Conservation (phyloP, 2,329 filamentous ascomycete genomes). For the Chaetomium olivaceum region DNA sequence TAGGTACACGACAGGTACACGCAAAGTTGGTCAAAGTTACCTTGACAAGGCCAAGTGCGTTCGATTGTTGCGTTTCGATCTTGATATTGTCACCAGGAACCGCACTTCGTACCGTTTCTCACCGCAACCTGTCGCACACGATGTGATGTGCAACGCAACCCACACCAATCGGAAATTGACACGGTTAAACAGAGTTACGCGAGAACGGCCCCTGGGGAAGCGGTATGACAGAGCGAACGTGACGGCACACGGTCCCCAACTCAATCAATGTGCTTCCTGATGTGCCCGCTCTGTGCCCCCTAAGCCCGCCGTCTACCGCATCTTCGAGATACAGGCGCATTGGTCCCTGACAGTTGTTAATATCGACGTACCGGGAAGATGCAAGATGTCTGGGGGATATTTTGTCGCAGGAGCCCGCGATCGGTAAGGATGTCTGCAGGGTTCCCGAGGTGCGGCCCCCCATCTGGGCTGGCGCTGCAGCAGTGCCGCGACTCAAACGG, state of each 20-base stretch:
- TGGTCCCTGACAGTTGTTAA: slow-evolving; percentile 8
- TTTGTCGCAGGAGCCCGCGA: slow-evolving; percentile 9
- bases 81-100: neutral
- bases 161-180: slow-evolving; percentile 21
- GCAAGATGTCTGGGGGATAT: neutral
- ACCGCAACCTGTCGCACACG: slow-evolving; percentile 2
- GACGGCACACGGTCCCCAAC: neutral
- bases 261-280: neutral
- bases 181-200: slow-evolving; percentile 19
- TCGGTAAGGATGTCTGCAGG: neutral
- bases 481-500: slow-evolving; percentile 4
- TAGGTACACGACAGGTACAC: neutral
- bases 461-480: neutral
- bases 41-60: neutral
- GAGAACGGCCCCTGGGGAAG: slow-evolving; percentile 4
- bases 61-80: neutral
- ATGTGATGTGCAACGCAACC: slow-evolving; percentile 5
- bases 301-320: neutral
- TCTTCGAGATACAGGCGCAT: neutral
- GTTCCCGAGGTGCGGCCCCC: neutral
- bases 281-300: slow-evolving; percentile 5
- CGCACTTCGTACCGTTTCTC: neutral
- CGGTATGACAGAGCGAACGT: neutral
- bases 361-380: slow-evolving; percentile 13
- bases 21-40: neutral